Conservation (phyloP, 345 rosid genomes). For the Orychophragmus violaceus region DNA sequence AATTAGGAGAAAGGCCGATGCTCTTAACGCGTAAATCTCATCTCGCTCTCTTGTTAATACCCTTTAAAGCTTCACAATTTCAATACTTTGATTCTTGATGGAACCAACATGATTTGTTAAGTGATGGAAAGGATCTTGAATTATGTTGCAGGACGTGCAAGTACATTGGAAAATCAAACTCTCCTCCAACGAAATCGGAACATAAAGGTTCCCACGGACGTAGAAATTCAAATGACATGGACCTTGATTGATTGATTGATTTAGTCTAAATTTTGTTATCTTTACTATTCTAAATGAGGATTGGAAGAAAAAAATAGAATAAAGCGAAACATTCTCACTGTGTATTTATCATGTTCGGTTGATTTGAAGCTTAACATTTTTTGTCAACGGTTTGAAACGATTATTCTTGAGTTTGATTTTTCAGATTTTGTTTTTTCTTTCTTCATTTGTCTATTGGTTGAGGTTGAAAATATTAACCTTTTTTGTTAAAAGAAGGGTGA, state of each 20-base stretch:
- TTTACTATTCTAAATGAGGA: not conserved
- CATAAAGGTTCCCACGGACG: conserved; percentile 19
- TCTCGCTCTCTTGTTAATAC: not conserved
- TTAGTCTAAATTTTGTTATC: not conserved
- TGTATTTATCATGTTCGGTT: not conserved
- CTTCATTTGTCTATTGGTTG: not conserved
- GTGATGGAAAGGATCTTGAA: conserved; percentile 10
- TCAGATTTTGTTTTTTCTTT: not conserved
- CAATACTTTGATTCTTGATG: not conserved
- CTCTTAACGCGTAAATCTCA: conserved; percentile 41
- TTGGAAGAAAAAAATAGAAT: not conserved
- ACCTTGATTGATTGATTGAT: conserved; percentile 8
- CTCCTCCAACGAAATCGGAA: conserved; percentile 18
- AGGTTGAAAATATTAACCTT: too few relatives aligned
- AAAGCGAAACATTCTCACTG: not conserved
- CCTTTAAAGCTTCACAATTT: not conserved
- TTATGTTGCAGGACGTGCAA: conserved; percentile 34
- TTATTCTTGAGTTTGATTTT: not conserved
- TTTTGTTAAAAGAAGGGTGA: too few relatives aligned
- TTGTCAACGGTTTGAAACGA: not conserved
- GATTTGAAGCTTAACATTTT: not conserved
- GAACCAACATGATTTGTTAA: not conserved
- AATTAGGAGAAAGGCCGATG: conserved; percentile 50
- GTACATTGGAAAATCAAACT: conserved; percentile 32
- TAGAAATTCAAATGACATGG: conserved; percentile 29